Evolutionary conservation across 2,329 filamentous ascomycete genomes (phyloP).

Genomic region (Delphinella strobiligena): DNA sequence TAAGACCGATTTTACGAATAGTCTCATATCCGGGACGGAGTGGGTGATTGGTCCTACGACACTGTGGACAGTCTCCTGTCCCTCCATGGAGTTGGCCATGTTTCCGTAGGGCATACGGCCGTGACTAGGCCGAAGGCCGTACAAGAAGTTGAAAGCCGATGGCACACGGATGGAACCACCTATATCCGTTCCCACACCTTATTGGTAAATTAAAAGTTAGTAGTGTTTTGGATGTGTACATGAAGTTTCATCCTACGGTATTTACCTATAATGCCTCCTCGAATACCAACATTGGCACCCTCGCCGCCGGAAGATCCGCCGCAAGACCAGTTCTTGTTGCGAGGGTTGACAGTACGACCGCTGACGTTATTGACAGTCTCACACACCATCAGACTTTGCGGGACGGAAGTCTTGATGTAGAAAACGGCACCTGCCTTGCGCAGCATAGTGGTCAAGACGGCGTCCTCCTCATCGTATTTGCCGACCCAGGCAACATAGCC

Average conservation of each 20-base stretch:
- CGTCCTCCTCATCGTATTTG: slow-evolving; percentile 44
- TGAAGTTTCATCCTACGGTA: neutral
- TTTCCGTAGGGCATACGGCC: slow-evolving; percentile 32
- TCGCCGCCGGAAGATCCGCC: slow-evolving; percentile 47
- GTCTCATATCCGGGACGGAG: slow-evolving; percentile 37
- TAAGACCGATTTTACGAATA: slow-evolving; percentile 43
- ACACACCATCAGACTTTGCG: slow-evolving; percentile 44
- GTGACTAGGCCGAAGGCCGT: slow-evolving; percentile 31
- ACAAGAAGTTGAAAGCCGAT: slow-evolving; percentile 36
- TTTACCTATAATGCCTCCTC: slow-evolving; percentile 41
- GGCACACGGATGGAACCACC: slow-evolving; percentile 38
- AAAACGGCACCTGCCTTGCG: slow-evolving; percentile 41
- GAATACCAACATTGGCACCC: slow-evolving; percentile 40
- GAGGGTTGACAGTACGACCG: slow-evolving; percentile 42
- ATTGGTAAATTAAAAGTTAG: slow-evolving; percentile 45
- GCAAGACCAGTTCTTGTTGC: slow-evolving; percentile 37
- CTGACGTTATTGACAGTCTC: slow-evolving; percentile 41
- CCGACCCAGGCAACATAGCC: slow-evolving; percentile 53
- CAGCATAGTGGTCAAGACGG: slow-evolving; percentile 46
- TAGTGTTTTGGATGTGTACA: slow-evolving; percentile 38
- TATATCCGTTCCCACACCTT: slow-evolving; percentile 44
- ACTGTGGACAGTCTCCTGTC: slow-evolving; percentile 35
- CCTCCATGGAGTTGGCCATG: slow-evolving; percentile 31
- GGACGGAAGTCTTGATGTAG: slow-evolving; percentile 41
- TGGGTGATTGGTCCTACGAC: slow-evolving; percentile 44